Evolutionary conservation across 2,329 filamentous ascomycete genomes (phyloP), one percentile per base, ranked within the genome.

Genomic region (Coniochaeta sp.): DNA sequence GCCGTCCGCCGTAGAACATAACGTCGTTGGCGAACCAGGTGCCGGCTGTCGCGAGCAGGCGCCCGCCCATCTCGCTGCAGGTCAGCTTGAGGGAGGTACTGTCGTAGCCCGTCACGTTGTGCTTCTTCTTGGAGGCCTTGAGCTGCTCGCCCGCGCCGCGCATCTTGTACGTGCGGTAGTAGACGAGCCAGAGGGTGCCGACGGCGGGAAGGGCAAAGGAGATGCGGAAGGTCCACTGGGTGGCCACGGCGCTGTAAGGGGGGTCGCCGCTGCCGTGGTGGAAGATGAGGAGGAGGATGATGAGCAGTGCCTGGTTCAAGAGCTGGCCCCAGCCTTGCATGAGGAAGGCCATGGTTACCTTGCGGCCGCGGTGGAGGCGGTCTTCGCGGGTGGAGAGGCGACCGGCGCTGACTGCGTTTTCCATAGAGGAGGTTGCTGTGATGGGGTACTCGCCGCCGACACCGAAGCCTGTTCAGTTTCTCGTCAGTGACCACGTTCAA

Each of bases 241-340:
- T 86, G 9, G 88, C 77, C n/a, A 84, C 77, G 55, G 78, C 69
- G 53, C 82, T 86, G 75, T 96, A 96, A 3, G 91, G 90, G 20
- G 87, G 82, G 51, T 83, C 79, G 48, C 87, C 87, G 54, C 75
- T 77, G 53, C 87, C 87, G 63, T 85, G 83, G 77, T 95, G 90
- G 81, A 96, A 94, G 71, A 92, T 87, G 61, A 95, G 77, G 53
- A 96, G 81, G 49, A 95, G 76, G 51, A 96, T 67, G 63, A 97
- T 96, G 57, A 97, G 80, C 52, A 95, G 72, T 61, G 87, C 86
- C 72, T 96, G 92, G 81, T 97, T 97, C 75, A 89, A 77, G 67
- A 96, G 89, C 70, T 97, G 92, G 58, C 92, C 92, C 92, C 92
- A 97, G 51, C 92, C 92, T 71, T 97, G 92, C 92, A 97, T 96